Percentiles rank a stretch among this genome's conserved stretches.
Evolutionary conservation across 495 filamentous ascomycete species (phyloP).

Genomic region (Penicillium turbatum): DNA sequence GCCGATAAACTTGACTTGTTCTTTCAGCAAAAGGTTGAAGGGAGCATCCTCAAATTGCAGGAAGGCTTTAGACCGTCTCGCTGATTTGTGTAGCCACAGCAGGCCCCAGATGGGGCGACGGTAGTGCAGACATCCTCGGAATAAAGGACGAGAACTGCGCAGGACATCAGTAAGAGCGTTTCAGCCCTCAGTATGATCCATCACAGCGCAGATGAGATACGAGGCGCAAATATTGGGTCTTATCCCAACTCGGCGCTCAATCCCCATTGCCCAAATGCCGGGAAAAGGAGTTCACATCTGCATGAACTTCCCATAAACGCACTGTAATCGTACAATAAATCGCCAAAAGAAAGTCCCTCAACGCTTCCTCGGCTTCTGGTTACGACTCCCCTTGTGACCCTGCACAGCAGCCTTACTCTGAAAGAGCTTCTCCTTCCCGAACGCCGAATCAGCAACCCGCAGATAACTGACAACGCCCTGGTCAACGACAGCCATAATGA

Average conservation of each 20-base stretch:
- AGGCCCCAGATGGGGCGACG: background rate
- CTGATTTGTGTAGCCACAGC: background rate
- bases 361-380: slow-evolving; percentile 34
- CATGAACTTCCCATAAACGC: background rate
- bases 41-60: background rate
- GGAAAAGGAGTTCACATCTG: background rate
- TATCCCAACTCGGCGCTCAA: background rate
- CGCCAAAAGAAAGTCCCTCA: slow-evolving; percentile 8
- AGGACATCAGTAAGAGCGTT: background rate
- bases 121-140: background rate
- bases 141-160: background rate
- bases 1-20: background rate
- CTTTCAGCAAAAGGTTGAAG: background rate
- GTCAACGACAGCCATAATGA: slow-evolving; percentile 83
- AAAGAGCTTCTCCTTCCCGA: slow-evolving; percentile 70
- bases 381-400: slow-evolving; percentile 32
- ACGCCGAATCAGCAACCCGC: slow-evolving; percentile 71
- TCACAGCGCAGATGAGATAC: background rate
- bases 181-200: background rate
- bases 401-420: slow-evolving; percentile 28
- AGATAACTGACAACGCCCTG: slow-evolving; percentile 86
- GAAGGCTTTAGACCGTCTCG: background rate
- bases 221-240: too few relatives aligned
- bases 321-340: background rate
- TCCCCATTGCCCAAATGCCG: too few relatives aligned